These are phyloP conservation scores for Chimonanthus praecox DNA, from an alignment of 164 flowering plant species.

Conservation along the genomic window DNA sequence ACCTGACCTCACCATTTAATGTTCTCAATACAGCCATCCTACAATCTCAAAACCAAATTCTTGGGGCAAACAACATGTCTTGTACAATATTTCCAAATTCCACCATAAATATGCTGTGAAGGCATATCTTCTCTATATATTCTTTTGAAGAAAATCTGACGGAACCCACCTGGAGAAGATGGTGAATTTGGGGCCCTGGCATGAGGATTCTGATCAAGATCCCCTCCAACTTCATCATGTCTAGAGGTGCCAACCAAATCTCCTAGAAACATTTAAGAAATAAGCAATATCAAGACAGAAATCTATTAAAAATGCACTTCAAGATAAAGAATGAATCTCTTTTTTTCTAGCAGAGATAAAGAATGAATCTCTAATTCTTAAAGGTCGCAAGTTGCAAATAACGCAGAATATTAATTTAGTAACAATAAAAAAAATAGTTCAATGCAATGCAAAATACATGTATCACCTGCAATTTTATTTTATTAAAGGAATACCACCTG, in stretches of 20 bases:
- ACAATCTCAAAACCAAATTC: constrained; percentile 54
- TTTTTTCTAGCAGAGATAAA: no score
- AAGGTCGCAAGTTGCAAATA: not conserved
- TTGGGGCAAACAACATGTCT: constrained; percentile 56
- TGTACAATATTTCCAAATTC: constrained; percentile 49
- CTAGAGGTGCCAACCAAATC: constrained; percentile 69
- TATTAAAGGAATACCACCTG: no score
- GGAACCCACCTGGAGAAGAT: constrained; percentile 99
- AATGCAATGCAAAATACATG: no score
- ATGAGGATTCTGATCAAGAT: constrained; percentile 35
- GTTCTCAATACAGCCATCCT: constrained; percentile 79
- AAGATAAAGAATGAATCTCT: not conserved
- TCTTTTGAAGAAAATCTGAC: constrained; percentile 90
- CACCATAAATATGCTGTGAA: constrained; percentile 61
- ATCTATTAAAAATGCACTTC: not conserved
- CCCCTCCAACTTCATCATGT: constrained; percentile 60
- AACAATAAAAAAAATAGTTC: not conserved
- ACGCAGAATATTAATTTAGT: no score
- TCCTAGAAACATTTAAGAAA: constrained; percentile 36
- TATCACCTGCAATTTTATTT: no score
- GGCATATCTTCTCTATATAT: constrained; percentile 77
- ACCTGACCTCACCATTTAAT: constrained; percentile 52
- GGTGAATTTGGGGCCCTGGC: constrained; percentile 72
- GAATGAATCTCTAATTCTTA: no score
- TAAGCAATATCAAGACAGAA: not conserved